Evolutionary conservation across 805 yeast species (phyloP).

Genomic region (Pichia californica): DNA sequence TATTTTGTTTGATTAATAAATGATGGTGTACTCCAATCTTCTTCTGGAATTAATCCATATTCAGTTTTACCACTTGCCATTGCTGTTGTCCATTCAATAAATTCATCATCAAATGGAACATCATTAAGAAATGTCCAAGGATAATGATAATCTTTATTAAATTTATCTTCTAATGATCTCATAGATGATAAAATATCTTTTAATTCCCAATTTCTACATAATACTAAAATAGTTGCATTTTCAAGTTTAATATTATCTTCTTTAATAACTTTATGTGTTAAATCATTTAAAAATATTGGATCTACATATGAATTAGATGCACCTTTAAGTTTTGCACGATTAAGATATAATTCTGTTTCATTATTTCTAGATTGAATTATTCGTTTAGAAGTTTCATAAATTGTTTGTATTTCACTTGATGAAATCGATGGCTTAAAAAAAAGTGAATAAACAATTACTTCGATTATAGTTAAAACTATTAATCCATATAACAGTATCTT

Average conservation of each 20-base stretch:
- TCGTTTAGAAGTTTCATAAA: constrained; percentile 12
- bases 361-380: constrained; percentile 10
- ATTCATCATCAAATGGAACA: constrained; percentile 57
- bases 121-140: constrained; percentile 80
- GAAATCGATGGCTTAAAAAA: not conserved
- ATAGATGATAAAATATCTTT: constrained; percentile 68
- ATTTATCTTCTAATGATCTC: constrained; percentile 71
- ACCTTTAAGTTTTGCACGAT: constrained; percentile 27
- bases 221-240: constrained; percentile 84
- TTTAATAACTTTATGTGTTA: not conserved
- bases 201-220: constrained; percentile 77
- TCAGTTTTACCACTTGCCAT: constrained; percentile 63
- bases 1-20: constrained; percentile 57
- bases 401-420: not conserved
- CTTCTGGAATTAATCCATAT: constrained; percentile 58
- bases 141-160: constrained; percentile 58
- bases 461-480: not conserved
- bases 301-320: constrained; percentile 35
- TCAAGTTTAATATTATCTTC: constrained; percentile 39
- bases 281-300: constrained; percentile 21
- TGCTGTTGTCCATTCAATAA: constrained; percentile 51
- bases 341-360: constrained; percentile 7
- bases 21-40: constrained; percentile 74
- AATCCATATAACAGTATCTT: not conserved
- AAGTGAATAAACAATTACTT: not conserved